Percentiles rank a stretch among this genome's conserved stretches.
Conservation (phyloP, 441 rosid species). For the Aquilaria agallochum region DNA sequence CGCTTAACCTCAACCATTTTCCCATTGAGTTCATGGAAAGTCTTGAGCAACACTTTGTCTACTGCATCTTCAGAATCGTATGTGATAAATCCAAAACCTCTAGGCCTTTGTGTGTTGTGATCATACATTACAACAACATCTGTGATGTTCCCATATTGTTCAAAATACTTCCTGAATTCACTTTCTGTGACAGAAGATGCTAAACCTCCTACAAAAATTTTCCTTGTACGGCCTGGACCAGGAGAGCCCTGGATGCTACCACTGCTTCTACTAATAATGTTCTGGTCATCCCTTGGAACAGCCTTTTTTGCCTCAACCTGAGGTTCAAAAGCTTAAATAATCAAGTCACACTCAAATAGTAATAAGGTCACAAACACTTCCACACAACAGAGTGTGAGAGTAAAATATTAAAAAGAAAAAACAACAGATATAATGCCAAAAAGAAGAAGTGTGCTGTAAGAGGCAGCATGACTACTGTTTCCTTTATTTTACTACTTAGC, state of each 20-base stretch:
- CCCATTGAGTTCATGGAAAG: slow-evolving; percentile 91
- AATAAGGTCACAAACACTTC: too few species aligned
- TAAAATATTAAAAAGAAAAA: too few species aligned
- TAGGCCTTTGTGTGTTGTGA: slow-evolving; percentile 96
- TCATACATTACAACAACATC: slow-evolving; percentile 97
- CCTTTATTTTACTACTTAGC: too few species aligned
- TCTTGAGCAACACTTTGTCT: slow-evolving; percentile 75
- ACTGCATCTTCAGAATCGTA: slow-evolving; percentile 92
- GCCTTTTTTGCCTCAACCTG: slow-evolving; percentile 98
- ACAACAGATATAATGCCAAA: too few species aligned
- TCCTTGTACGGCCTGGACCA: slow-evolving; percentile 75
- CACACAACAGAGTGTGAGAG: too few species aligned
- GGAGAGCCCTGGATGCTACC: slow-evolving; percentile 83
- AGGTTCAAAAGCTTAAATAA: background rate
- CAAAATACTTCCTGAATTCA: slow-evolving; percentile 86
- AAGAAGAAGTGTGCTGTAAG: too few species aligned
- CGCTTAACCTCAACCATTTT: slow-evolving; percentile 80
- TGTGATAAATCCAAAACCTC: slow-evolving; percentile 98
- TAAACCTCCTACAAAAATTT: slow-evolving; percentile 96
- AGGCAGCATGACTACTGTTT: too few species aligned
- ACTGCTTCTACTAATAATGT: slow-evolving; percentile 39
- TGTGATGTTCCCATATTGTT: slow-evolving; percentile 83
- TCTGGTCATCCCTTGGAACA: slow-evolving; percentile 96
- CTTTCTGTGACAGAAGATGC: slow-evolving; percentile 89
- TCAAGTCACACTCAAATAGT: too few species aligned